Evolutionary conservation across 176 grass and related monocot species (phyloP).

Genomic region (Zea mays): Zm-B73-REFERENCE-NAM-5.0 NC_050097.1:176300501-176301000

Average conservation of each 20-base stretch:
- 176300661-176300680: no score
- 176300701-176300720: neutral
- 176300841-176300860: constrained; percentile 91
- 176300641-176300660: no score
- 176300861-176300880: constrained; percentile 92
- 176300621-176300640: no score
- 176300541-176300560: no score
- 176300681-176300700: no score
- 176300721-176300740: constrained; percentile 2
- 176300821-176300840: constrained; percentile 65
- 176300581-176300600: neutral
- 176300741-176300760: constrained; percentile 22
- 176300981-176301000: constrained; percentile 92
- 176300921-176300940: constrained; percentile 88
- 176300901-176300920: constrained; percentile 85
- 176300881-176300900: constrained; percentile 81
- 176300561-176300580: no score
- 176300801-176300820: constrained; percentile 66
- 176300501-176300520: no score
- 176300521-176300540: no score
- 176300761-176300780: constrained; percentile 52
- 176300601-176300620: no score
- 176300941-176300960: constrained; percentile 68
- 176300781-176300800: constrained; percentile 31
- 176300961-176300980: constrained; percentile 91